Base-by-base conservation (phyloP, 2,329 filamentous ascomycete genomes). In the Hymenoscyphus albidus region DNA sequence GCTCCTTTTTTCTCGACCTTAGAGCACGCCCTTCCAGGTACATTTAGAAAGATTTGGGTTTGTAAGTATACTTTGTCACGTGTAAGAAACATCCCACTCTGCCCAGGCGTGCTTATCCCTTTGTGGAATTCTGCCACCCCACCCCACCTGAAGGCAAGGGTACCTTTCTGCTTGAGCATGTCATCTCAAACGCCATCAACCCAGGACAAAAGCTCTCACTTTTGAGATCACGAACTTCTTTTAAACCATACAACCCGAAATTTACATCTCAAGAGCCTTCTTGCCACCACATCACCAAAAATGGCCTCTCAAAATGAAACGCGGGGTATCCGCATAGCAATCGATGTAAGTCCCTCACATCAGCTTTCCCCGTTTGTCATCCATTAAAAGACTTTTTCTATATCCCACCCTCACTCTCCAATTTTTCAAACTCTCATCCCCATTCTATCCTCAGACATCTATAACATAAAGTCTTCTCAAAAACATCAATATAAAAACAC, bases 261-360 rank as follows among this genome's bases (percentile, higher is more conserved):
- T 27, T 27, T 10, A 48, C 16, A 22, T 51, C 44, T 22, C 18
- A 27, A 51, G n/a, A 12, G 2, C 9, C 10, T n/a, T 51, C 44
- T 51, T 22, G 18, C 9, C n/a, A 27, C 10, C 44, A 48, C 4
- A 48, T n/a, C 42, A 48, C 42, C n/a, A 14, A 68, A 65, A 22
- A 71, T 71, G 70, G 65, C 58, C 38, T 62, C 64, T 58, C 69
- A 70, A 62, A 59, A n/a, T 18, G 62, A 63, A 48, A 44, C 64
- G 68, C 68, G 85, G 67, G 88, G 88, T 64, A 87, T 92, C 71
- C 87, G 88, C 74, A 92, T 93, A 70, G 89, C 90, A 70, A 93
- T 93, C 44, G 59, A 62, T 40, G 59, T 62, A 32, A 62, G 59
- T 62, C 12, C 7, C 32, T 32, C 27, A 27, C 12, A 22, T 14